Evolutionary conservation across 305 asterid genomes (phyloP).

Genomic region (Petunia hybrid): DNA sequence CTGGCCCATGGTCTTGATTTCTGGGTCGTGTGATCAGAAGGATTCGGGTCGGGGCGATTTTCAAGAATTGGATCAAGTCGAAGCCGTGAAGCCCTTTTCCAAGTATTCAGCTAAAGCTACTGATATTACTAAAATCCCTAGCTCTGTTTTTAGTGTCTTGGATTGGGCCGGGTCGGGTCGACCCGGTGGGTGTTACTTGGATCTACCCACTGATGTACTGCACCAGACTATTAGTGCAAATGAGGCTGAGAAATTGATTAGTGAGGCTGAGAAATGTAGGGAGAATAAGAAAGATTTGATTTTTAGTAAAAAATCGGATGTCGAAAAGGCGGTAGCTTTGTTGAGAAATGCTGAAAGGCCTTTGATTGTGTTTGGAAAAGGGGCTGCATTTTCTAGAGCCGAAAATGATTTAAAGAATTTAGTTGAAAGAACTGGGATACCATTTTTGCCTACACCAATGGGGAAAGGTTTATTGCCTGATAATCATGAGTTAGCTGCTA

Average conservation of each 20-base stretch:
- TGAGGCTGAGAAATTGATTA: slow-evolving; percentile 66
- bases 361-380: slow-evolving; percentile 86
- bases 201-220: slow-evolving; percentile 79
- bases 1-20: slow-evolving; percentile 92
- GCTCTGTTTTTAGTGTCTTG: slow-evolving; percentile 63
- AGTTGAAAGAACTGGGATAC: slow-evolving; percentile 76
- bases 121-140: slow-evolving; percentile 60
- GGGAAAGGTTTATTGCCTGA: slow-evolving; percentile 85
- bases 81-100: slow-evolving; percentile 75
- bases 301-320: slow-evolving; percentile 43
- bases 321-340: slow-evolving; percentile 67
- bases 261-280: slow-evolving; percentile 54
- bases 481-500: slow-evolving; percentile 81
- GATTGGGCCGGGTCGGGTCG: slow-evolving; percentile 65
- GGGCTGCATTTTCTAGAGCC: slow-evolving; percentile 79
- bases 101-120: slow-evolving; percentile 76
- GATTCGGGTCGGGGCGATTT: slow-evolving; percentile 77
- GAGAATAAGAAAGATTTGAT: slow-evolving; percentile 37
- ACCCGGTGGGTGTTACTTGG: slow-evolving; percentile 87
- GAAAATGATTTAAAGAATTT: slow-evolving; percentile 62
- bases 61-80: slow-evolving; percentile 88
- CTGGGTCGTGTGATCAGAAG: slow-evolving; percentile 84
- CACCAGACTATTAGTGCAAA: slow-evolving; percentile 59
- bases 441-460: slow-evolving; percentile 92
- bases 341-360: slow-evolving; percentile 80